These are phyloP conservation scores for Coprinopsis strossmayeri DNA, from an alignment of 768 basidiomycete species.

Conservation along the genomic window DNA sequence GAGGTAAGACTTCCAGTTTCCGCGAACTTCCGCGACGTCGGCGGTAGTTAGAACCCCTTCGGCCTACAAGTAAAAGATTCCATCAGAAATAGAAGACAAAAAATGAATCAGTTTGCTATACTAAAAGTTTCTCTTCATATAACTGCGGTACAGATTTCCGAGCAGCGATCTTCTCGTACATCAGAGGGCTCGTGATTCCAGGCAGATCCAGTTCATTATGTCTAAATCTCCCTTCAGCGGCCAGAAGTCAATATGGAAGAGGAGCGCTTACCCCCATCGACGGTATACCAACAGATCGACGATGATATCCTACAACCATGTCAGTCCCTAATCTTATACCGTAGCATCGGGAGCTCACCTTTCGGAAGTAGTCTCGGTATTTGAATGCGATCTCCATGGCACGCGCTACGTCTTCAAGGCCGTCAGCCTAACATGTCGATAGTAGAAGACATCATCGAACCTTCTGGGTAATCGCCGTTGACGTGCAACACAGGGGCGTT, in stretches of 20 bases:
- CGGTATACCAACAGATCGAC: slow-evolving; percentile 88
- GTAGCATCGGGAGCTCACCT: slow-evolving; percentile 29
- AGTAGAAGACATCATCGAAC: slow-evolving; percentile 23
- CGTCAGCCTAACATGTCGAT: not conserved
- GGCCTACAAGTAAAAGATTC: slow-evolving; percentile 22
- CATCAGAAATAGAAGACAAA: not conserved
- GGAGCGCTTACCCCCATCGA: slow-evolving; percentile 48
- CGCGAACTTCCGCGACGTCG: slow-evolving; percentile 45
- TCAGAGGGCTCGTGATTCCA: slow-evolving; percentile 79
- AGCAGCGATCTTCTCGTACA: slow-evolving; percentile 84
- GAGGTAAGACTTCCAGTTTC: slow-evolving; percentile 54
- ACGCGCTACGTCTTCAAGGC: slow-evolving; percentile 61
- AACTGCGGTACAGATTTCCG: slow-evolving; percentile 72
- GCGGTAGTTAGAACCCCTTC: slow-evolving; percentile 48
- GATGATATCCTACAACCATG: slow-evolving; percentile 59
- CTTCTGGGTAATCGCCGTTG: slow-evolving; percentile 89
- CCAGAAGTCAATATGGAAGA: not conserved
- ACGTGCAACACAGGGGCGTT: slow-evolving; percentile 86
- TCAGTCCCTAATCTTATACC: too few relatives aligned
- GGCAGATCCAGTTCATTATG: slow-evolving; percentile 90
- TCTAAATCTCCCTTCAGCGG: slow-evolving; percentile 18
- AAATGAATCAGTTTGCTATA: slow-evolving; percentile 26
- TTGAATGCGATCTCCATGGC: slow-evolving; percentile 86
- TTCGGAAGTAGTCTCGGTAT: slow-evolving; percentile 82
- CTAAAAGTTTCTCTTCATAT: slow-evolving; percentile 76